These are phyloP conservation scores for Pelargonium nanum DNA, from an alignment of 345 rosid genomes.

Conservation along the genomic window DNA sequence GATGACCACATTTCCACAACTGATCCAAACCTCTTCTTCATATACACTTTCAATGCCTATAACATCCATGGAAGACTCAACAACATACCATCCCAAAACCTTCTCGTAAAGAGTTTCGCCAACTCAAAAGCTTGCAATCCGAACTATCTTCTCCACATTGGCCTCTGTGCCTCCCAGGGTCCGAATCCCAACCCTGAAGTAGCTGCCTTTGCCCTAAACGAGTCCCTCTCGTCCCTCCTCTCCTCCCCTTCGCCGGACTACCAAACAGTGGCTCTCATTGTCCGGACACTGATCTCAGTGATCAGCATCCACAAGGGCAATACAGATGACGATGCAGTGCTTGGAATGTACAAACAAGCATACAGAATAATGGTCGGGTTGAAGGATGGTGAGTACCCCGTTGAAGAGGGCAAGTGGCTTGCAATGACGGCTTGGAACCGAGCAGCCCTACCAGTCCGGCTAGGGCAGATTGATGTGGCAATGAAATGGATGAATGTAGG, in stretches of 20 bases:
- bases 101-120: conserved; percentile 54
- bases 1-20: conserved; percentile 23
- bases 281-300: conserved; percentile 53
- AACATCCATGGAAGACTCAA: conserved; percentile 60
- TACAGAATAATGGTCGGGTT: conserved; percentile 80
- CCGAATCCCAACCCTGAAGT: conserved; percentile 58
- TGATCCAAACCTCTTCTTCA: conserved; percentile 55
- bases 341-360: conserved; percentile 69
- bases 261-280: conserved; percentile 46
- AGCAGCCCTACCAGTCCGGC: conserved; percentile 60
- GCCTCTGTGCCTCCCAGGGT: conserved; percentile 61
- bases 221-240: conserved; percentile 58
- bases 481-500: conserved; percentile 71
- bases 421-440: conserved; percentile 95
- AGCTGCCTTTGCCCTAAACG: conserved; percentile 57
- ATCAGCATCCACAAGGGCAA: conserved; percentile 65
- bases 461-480: conserved; percentile 55
- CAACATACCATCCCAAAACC: conserved; percentile 37
- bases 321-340: conserved; percentile 47
- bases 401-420: conserved; percentile 91
- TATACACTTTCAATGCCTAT: conserved; percentile 57
- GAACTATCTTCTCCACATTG: conserved; percentile 61
- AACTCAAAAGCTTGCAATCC: conserved; percentile 62
- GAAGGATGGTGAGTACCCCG: conserved; percentile 77
- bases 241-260: conserved; percentile 63